phyloP scores from a whole-genome alignment of 1,139 yeast species.

The Debaryomyces robertsiae region DNA sequence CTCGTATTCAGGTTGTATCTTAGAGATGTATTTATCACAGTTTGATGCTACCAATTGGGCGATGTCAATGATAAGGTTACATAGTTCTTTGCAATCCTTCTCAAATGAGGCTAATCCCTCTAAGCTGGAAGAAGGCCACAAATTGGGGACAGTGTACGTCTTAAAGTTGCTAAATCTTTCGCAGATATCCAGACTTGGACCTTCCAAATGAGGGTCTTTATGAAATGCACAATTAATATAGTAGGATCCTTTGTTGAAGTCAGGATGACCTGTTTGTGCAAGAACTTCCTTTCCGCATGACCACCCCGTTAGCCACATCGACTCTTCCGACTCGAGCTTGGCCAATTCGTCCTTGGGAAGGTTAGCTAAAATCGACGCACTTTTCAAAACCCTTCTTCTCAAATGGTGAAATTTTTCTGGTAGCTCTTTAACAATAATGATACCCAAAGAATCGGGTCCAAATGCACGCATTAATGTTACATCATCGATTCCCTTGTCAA shows the following conservation, averaged over 20 bases:
- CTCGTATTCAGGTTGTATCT: slow-evolving; percentile 30
- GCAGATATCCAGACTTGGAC: slow-evolving; percentile 40
- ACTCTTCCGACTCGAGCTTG: slow-evolving; percentile 48
- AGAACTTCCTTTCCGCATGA: slow-evolving; percentile 63
- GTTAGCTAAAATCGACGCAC: slow-evolving; percentile 49
- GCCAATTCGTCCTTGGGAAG: slow-evolving; percentile 38
- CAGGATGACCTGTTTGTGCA: slow-evolving; percentile 42
- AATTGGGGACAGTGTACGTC: slow-evolving; percentile 52
- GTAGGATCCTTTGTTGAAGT: slow-evolving; percentile 58
- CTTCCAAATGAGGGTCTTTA: slow-evolving; percentile 44
- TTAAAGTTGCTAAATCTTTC: slow-evolving; percentile 35
- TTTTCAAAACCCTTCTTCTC: slow-evolving; percentile 45
- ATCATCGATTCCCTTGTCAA: slow-evolving; percentile 36
- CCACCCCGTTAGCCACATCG: slow-evolving; percentile 63
- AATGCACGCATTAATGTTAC: slow-evolving; percentile 46
- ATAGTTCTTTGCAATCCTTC: slow-evolving; percentile 37
- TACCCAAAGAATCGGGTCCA: slow-evolving; percentile 61
- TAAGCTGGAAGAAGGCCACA: slow-evolving; percentile 49
- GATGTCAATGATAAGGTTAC: slow-evolving; percentile 51
- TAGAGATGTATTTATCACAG: slow-evolving; percentile 50
- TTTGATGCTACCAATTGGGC: slow-evolving; percentile 54
- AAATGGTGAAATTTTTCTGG: slow-evolving; percentile 42
- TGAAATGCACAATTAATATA: slow-evolving; percentile 64
- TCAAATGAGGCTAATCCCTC: slow-evolving; percentile 33
- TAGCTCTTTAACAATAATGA: slow-evolving; percentile 48